Base-by-base conservation (phyloP, 2,329 filamentous ascomycete genomes). In the Didymella segeticola region DNA sequence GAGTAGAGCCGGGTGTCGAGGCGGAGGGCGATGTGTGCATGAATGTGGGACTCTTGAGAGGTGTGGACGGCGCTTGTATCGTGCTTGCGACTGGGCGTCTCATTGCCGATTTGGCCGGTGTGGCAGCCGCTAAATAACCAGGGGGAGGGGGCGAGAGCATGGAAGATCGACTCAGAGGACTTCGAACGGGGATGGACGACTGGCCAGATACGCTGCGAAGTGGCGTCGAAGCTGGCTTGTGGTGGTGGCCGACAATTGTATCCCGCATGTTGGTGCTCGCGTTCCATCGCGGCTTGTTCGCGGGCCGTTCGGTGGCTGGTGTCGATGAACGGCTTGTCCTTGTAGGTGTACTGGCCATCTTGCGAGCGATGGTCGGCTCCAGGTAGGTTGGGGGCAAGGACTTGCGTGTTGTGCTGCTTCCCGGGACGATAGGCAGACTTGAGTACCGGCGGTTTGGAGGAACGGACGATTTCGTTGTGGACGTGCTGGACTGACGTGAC, bases 401-500 rank as follows among this genome's bases (percentile, higher is more conserved):
- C 52, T 72, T 74, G 45, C 67, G 64, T 14, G 65, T 53, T 37
- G 52, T 46, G 29, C 49, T 45, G 27, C 48, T 61, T 34, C 49
- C 60, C 3, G 62, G 60, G 27, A 61, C 59, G 20, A 69, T 73
- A 1, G 81, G 80, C 34, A 83, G 58, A 47, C 78, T 80, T 7
- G 80, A 83, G 43, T 78, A 78, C 4, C 82, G 78, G 33, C 78
- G 79, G 33, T 72, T 74, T 48, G 75, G 61, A 9, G 75, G 71
- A 1, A 75, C 62, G 3, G 76, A 74, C 26, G 78, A 68, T 33
- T 73, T 73, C 6, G 74, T 76, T 30, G 73, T 74, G 4, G 76
- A 76, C 17, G 78, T 73, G 66, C 80, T 81, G 50, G 76, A 75
- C 41, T 76, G 73, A 43, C 80, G 78, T 45, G 79, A 75, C 60